Base-by-base conservation (phyloP, 129 eudicot genomes). In the Helianthus annuus region DNA sequence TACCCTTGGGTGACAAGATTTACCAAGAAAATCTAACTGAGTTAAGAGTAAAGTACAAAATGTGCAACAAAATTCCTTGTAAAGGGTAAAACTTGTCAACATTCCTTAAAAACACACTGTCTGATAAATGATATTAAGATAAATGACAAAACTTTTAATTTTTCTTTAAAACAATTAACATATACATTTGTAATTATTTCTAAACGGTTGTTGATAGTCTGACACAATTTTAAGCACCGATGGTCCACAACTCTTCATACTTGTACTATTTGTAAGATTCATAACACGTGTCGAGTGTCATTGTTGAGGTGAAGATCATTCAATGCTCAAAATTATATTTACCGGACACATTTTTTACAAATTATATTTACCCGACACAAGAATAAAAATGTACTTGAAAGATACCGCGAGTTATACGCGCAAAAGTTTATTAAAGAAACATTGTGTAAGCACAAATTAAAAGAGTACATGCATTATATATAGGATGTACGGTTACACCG, bases 221-320 rank as follows among this genome's bases (percentile, higher is more conserved):
- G 1, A 1, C 32, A 1, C 32, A 27, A 27, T 27, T 27, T 27
- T 27, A 27, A 27, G 32, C 32, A 27, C 34, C 27, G 0, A 68
- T 45, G 75, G 74, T 59, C 75, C 80, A 38, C 70, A 2, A 29
- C 15, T 8, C 54, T 12, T 63, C 29, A 64, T 15, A 22, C 17
- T 42, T 52, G 64, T 60, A 53, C 34, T 6, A 69, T 9, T 62
- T 69, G 22, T 22, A 15, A 22, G 49, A 48, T 42, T 22, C 73
- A 12, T 38, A 17, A 11, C 66, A 12, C 6, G 24, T 59, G 65
- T 64, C 1, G 7, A n/a, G 27, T 27, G 32, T 60, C 57, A 49
- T 61, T 3, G 29, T 29, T 19, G 39, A 15, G 11, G 8, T 22
- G 36, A 62, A 52, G 14, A 61, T 62, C 58, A 51, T 70, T 77